Percentiles rank a stretch among this genome's conserved stretches.
Conservation (phyloP, 176 grass and related monocot species). For the maize (Zea mays) region Zm-B73-REFERENCE-NAM-5.0 NC_050100.1:80375001-80375500, state of each 20-base stretch:
- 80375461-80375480: constrained; percentile 40
- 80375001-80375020: not conserved
- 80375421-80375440: constrained; percentile 42
- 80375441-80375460: constrained; percentile 29
- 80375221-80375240: constrained; percentile 22
- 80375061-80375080: constrained; percentile 9
- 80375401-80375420: not conserved
- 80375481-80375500: constrained; percentile 19
- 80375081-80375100: not conserved
- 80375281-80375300: constrained; percentile 47
- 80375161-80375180: not conserved
- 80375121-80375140: too few species aligned
- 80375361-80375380: not conserved
- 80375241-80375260: constrained; percentile 50
- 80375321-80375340: constrained; percentile 29
- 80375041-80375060: not conserved
- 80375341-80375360: not conserved
- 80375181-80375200: constrained; percentile 8
- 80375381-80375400: not conserved
- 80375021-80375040: not conserved
- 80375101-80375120: not conserved
- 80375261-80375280: constrained; percentile 39
- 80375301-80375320: constrained; percentile 54
- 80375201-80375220: not conserved
- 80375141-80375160: not conserved